phyloP scores from a whole-genome alignment of 225 moss, liverwort and hornwort species.

The Bryum argenteum region DNA sequence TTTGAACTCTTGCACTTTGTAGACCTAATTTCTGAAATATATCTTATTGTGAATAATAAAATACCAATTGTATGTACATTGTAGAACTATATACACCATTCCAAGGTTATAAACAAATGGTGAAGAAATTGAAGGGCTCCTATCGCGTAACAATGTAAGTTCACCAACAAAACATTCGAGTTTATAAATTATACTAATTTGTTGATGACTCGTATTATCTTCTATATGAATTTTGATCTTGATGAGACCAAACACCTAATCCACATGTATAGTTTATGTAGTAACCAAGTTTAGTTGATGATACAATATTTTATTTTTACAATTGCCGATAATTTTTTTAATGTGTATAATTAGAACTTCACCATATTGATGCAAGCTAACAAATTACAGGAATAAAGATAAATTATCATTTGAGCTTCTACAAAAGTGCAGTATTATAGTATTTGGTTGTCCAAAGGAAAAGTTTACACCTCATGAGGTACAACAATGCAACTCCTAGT shows the following conservation, averaged over 20 bases:
- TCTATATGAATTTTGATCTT: too few relatives aligned
- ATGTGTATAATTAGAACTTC: not conserved
- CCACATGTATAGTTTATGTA: too few relatives aligned
- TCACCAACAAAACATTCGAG: fast-evolving
- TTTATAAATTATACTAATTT: not conserved
- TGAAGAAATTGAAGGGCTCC: conserved; percentile 52
- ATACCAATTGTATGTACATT: fast-evolving
- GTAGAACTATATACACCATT: conserved; percentile 72
- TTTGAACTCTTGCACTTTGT: too few relatives aligned
- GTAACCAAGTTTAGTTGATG: too few relatives aligned
- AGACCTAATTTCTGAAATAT: too few relatives aligned
- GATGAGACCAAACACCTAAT: too few relatives aligned
- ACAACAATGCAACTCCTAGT: not conserved
- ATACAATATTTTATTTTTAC: too few relatives aligned
- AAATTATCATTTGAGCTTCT: conserved; percentile 54
- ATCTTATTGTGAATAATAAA: too few relatives aligned
- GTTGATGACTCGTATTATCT: too few relatives aligned
- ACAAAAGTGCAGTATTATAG: conserved; percentile 37
- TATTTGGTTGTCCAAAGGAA: conserved; percentile 74
- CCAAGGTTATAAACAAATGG: conserved; percentile 72
- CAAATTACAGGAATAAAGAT: conserved; percentile 56
- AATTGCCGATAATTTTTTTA: too few relatives aligned
- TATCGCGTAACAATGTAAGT: conserved; percentile 57
- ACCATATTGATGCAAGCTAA: not conserved
- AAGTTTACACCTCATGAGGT: conserved; percentile 65